phyloP scores from a whole-genome alignment of 176 grass and related monocot genomes.

The Thinopyrum elongatum region DNA sequence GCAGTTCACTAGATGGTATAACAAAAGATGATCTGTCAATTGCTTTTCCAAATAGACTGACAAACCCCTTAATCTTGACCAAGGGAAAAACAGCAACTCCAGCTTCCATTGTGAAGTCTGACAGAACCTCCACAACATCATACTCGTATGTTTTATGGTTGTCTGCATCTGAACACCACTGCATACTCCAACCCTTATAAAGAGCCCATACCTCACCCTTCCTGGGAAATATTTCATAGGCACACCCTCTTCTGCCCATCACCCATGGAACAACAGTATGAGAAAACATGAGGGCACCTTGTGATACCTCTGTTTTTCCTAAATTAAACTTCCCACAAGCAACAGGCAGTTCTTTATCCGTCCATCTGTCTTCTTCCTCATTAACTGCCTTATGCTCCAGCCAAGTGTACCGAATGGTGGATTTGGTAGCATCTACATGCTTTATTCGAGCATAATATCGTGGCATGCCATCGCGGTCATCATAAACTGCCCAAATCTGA shows the following conservation, averaged over 20 bases:
- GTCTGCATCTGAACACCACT: slow-evolving; percentile 58
- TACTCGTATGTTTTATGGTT: slow-evolving; percentile 50
- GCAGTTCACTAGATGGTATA: slow-evolving; percentile 55
- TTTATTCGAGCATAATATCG: slow-evolving; percentile 77
- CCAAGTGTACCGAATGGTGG: slow-evolving; percentile 56
- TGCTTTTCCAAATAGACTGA: slow-evolving; percentile 57
- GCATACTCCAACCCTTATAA: slow-evolving; percentile 64
- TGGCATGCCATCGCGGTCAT: slow-evolving; percentile 78
- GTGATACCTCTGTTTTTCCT: slow-evolving; percentile 40
- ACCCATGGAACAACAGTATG: slow-evolving; percentile 55
- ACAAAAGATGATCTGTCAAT: slow-evolving; percentile 43
- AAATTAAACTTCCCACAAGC: slow-evolving; percentile 58
- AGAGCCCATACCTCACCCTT: slow-evolving; percentile 79
- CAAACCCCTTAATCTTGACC: slow-evolving; percentile 60
- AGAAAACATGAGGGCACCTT: slow-evolving; percentile 63
- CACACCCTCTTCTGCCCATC: slow-evolving; percentile 45
- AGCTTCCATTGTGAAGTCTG: slow-evolving; percentile 42
- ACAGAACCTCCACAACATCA: slow-evolving; percentile 70
- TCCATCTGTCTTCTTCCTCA: slow-evolving; percentile 48
- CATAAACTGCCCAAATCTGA: slow-evolving; percentile 90
- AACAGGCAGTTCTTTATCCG: slow-evolving; percentile 54
- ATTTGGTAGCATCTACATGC: slow-evolving; percentile 29
- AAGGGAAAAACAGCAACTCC: slow-evolving; percentile 50
- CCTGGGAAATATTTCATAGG: slow-evolving; percentile 58
- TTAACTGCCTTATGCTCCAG: slow-evolving; percentile 55